These are phyloP conservation scores for Phytophthora uliginosa DNA, from an alignment of 352 stramenopile species.

Conservation along the genomic window DNA sequence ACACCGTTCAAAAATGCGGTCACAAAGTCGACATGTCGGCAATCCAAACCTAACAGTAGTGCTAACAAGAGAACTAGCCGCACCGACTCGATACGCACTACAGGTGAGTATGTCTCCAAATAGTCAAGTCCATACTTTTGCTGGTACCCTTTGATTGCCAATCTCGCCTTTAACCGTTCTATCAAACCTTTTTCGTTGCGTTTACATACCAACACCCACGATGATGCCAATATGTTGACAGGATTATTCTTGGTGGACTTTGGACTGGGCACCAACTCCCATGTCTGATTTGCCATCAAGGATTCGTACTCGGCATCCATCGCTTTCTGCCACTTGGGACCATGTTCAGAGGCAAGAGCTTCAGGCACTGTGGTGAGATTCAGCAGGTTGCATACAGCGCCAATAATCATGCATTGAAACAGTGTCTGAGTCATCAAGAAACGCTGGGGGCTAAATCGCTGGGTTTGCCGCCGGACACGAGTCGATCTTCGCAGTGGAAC, in stretches of 20 bases:
- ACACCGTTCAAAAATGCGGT: not conserved
- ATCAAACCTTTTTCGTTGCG: slow-evolving; percentile 7
- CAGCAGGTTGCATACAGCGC: not conserved
- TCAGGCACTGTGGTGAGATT: not conserved
- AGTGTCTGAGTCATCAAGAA: not conserved
- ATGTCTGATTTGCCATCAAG: slow-evolving; percentile 2
- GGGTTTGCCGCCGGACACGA: not conserved
- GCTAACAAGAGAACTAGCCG: not conserved
- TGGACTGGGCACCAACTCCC: not conserved
- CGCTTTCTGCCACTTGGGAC: not conserved
- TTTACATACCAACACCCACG: slow-evolving; percentile 6
- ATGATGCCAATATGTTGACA: not conserved
- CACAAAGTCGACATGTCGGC: not conserved
- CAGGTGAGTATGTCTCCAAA: not conserved
- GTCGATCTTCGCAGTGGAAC: not conserved
- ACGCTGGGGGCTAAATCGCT: not conserved
- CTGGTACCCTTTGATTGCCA: slow-evolving; percentile 3
- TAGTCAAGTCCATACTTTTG: slow-evolving; percentile 14
- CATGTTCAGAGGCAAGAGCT: not conserved
- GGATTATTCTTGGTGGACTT: not conserved
- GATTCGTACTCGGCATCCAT: slow-evolving; percentile 3
- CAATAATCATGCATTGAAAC: not conserved
- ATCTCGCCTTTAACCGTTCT: slow-evolving; percentile 4
- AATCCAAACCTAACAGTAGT: not conserved
- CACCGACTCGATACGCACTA: not conserved